phyloP scores from a whole-genome alignment of 2,329 filamentous ascomycete species.

The Nemania sp. region DNA sequence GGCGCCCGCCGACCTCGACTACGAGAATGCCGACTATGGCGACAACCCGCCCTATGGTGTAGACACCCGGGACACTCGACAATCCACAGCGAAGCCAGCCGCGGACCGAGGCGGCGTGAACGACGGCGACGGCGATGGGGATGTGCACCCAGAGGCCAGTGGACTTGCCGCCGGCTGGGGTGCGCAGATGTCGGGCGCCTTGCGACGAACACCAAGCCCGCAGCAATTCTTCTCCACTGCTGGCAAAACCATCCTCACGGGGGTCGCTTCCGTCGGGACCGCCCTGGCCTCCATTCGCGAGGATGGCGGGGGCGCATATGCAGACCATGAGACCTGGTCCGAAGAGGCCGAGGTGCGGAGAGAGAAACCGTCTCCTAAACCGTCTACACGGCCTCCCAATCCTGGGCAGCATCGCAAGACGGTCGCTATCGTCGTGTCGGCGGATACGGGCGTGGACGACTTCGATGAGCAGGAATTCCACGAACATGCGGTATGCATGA shows the following conservation, averaged over 20 bases:
- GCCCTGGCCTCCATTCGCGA: slow-evolving; percentile 83
- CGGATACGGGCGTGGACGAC: slow-evolving; percentile 66
- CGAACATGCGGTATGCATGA: slow-evolving; percentile 75
- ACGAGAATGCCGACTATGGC: slow-evolving; percentile 53
- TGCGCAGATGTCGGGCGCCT: slow-evolving; percentile 76
- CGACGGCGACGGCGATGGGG: slow-evolving; percentile 51
- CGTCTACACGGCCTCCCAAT: slow-evolving; percentile 40
- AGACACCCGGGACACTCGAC: slow-evolving; percentile 42
- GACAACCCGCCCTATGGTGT: slow-evolving; percentile 57
- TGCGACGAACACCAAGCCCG: slow-evolving; percentile 82
- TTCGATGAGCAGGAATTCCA: slow-evolving; percentile 65
- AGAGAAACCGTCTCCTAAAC: slow-evolving; percentile 45
- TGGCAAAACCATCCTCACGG: slow-evolving; percentile 78
- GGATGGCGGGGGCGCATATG: slow-evolving; percentile 78
- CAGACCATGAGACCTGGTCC: slow-evolving; percentile 88
- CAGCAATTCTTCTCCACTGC: slow-evolving; percentile 87
- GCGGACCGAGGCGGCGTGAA: slow-evolving; percentile 47
- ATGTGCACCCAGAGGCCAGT: slow-evolving; percentile 43
- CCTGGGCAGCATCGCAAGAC: slow-evolving; percentile 66
- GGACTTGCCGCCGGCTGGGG: slow-evolving; percentile 63
- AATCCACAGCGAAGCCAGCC: slow-evolving; percentile 45
- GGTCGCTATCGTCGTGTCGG: slow-evolving; percentile 87
- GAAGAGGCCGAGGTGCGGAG: slow-evolving; percentile 80
- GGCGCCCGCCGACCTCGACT: slow-evolving; percentile 55
- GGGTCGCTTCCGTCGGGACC: slow-evolving; percentile 79